Evolutionary conservation across 2,329 filamentous ascomycete genomes (phyloP), one percentile per base, ranked within the genome.

Genomic region (Colletotrichum endophyticum): DNA sequence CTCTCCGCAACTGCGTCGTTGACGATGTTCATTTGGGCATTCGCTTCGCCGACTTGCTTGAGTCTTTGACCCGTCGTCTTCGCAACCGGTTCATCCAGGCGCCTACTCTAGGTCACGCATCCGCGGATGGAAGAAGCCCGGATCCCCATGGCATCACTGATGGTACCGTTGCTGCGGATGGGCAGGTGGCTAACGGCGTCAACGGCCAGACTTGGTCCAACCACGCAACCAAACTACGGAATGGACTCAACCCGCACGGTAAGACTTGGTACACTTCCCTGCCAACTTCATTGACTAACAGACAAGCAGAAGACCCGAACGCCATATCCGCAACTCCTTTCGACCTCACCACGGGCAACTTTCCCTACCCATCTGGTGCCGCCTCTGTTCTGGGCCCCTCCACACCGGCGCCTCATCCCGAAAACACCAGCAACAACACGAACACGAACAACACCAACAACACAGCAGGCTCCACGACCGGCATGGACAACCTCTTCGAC

Each of bases 1-100:
- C 94, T 2, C 89, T 97, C 44, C 91, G 94, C 22, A 94, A 92
- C 79, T 96, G 94, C 78, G 94, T 96, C 8, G 95, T 96, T 6
- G 95, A 97, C 81, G 95, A 97, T 79, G 94, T 96, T 9, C 95
- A 97, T 82, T 89, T 97, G 6, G 95, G 94, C n/a, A 95, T 94
- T 75, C 91, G 95, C 9, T 97, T 97, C 80, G 94, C 95, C 22
- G 94, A 96, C 80, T 90, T 96, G 64, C 91, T 96, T n/a, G 93
- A 96, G 80, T 95, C 93, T 2, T 86, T 97, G 56, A 96, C 94
- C 0, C 93, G 93, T 76, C 90, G 94, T 28, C 89, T 96, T 78
- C 91, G 94, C 70, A 92, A 93, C 79, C 91, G 94, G 8, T 95
- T 97, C 80, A 95, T 92, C 82, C 94, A 89, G 85, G 93, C 86